Conservation (phyloP, 345 rosid genomes). For the Combretum micranthum region DNA sequence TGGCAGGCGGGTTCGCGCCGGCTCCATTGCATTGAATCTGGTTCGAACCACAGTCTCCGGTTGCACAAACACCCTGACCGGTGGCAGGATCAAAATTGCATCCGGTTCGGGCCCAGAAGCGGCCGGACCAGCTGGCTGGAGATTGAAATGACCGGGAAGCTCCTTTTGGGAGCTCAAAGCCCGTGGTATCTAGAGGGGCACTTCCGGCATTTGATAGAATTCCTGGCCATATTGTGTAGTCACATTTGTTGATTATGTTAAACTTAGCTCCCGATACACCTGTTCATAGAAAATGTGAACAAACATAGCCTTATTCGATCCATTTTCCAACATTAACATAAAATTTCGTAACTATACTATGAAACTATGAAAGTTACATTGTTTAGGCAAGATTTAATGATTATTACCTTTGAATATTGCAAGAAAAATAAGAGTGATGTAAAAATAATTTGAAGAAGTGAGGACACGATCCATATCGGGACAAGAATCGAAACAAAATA, state of each 20-base stretch:
- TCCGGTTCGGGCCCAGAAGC: slow-evolving; percentile 31
- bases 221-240: slow-evolving; percentile 39
- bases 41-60: slow-evolving; percentile 38
- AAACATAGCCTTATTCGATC: neutral
- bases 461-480: neutral
- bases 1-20: slow-evolving; percentile 32
- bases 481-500: slow-evolving; percentile 20
- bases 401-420: slow-evolving; percentile 27
- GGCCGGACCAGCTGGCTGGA: slow-evolving; percentile 34
- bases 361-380: neutral
- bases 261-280: slow-evolving; percentile 35
- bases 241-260: slow-evolving; percentile 25
- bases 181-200: slow-evolving; percentile 26
- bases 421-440: slow-evolving; percentile 23
- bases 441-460: slow-evolving; percentile 2
- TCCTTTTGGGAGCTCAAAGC: slow-evolving; percentile 24
- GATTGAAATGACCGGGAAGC: slow-evolving; percentile 16
- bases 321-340: neutral
- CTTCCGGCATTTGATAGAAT: slow-evolving; percentile 26
- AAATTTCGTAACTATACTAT: neutral
- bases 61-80: slow-evolving; percentile 26
- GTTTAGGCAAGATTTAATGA: neutral
- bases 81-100: slow-evolving; percentile 21
- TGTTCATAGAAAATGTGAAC: slow-evolving; percentile 5
- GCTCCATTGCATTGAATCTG: slow-evolving; percentile 26